Evolutionary conservation across 2,329 filamentous ascomycete species (phyloP).

Genomic region (Venturia aucupariae): DNA sequence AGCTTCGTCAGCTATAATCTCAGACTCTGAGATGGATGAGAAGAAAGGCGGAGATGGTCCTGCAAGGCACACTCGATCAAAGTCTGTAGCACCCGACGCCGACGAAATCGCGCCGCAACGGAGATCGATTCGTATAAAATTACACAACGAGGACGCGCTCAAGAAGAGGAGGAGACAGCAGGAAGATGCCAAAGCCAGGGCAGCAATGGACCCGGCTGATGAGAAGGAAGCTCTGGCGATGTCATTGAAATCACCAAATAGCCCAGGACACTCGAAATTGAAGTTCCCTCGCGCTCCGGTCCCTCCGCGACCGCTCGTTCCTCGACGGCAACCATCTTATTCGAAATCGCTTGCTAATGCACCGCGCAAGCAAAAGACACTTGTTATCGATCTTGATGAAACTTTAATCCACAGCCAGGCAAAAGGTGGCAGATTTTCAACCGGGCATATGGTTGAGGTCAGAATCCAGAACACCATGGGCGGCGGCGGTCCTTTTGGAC

Average conservation of each 20-base stretch:
- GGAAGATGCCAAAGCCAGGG: conserved; percentile 29
- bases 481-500: conserved; percentile 59
- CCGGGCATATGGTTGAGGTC: conserved; percentile 98
- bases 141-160: conserved; percentile 69
- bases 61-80: conserved; percentile 53
- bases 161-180: conserved; percentile 62
- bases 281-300: conserved; percentile 86
- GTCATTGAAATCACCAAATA: conserved; percentile 88
- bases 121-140: conserved; percentile 82
- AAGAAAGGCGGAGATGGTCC: conserved; percentile 28
- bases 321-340: conserved; percentile 82
- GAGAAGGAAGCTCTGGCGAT: conserved; percentile 41
- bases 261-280: conserved; percentile 58
- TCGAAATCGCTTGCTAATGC: conserved; percentile 28
- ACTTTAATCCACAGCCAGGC: conserved; percentile 97
- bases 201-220: conserved; percentile 24
- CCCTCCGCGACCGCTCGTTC: conserved; percentile 82
- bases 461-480: conserved; percentile 66
- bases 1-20: conserved; percentile 56
- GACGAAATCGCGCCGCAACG: conserved; percentile 61
- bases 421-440: conserved; percentile 90
- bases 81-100: conserved; percentile 37
- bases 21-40: conserved; percentile 55
- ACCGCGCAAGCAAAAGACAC: conserved; percentile 59
- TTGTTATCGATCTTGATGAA: conserved; percentile 93